These are phyloP conservation scores for Backusella westeae DNA, from an alignment of 192 early-diverging fungal species.

Conservation along the genomic window DNA sequence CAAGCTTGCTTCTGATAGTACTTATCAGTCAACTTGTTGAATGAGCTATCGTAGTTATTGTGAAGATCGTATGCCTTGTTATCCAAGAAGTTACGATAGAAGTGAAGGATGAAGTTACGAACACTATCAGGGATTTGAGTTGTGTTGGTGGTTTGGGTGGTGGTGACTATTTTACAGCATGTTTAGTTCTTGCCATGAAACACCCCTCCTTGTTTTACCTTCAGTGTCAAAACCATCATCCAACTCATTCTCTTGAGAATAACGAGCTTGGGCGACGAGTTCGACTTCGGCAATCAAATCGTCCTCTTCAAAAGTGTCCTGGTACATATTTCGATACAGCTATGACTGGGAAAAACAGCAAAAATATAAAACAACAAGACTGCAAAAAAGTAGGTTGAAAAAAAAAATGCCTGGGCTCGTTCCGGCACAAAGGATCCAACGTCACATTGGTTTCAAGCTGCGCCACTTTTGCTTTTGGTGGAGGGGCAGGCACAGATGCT, in stretches of 20 bases:
- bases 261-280: constrained; percentile 48
- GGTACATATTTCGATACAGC: constrained; percentile 31
- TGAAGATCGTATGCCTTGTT: constrained; percentile 85
- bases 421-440: constrained; percentile 5
- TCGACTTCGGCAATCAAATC: constrained; percentile 62
- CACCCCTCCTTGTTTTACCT: not conserved
- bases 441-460: constrained; percentile 4
- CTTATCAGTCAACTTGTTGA: constrained; percentile 89
- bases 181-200: not conserved
- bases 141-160: constrained; percentile 32
- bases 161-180: not conserved
- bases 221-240: constrained; percentile 47
- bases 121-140: constrained; percentile 81
- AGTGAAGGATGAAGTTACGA: constrained; percentile 78
- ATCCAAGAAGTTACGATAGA: constrained; percentile 77
- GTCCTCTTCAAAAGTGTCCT: constrained; percentile 50
- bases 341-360: not conserved
- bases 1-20: constrained; percentile 86
- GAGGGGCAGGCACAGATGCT: too few relatives aligned
- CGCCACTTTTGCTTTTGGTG: not conserved
- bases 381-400: not conserved
- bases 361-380: not conserved
- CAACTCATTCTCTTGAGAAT: constrained; percentile 32
- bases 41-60: constrained; percentile 86
- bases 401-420: constrained; percentile 8